Evolutionary conservation across 192 early-diverging fungal species (phyloP).

Genomic region (Gamsiella multidivaricata): DNA sequence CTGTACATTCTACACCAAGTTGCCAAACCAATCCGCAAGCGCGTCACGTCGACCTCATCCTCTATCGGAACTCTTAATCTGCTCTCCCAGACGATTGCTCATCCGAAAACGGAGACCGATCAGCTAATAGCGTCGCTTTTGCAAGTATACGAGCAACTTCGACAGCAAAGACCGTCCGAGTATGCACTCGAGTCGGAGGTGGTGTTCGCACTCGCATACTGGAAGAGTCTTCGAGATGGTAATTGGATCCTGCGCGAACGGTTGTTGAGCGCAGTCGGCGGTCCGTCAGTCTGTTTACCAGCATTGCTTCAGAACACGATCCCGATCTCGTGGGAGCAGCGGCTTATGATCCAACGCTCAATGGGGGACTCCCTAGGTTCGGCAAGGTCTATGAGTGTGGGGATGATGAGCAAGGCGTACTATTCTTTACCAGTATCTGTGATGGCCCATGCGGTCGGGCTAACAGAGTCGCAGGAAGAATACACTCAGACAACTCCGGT

Average conservation of each 20-base stretch:
- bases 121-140: constrained; percentile 18
- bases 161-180: neutral
- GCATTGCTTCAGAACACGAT: no score
- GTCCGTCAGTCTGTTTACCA: neutral
- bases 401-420: constrained; percentile 34
- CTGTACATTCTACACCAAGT: constrained; percentile 32
- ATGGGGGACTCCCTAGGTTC: constrained; percentile 20
- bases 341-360: constrained; percentile 17
- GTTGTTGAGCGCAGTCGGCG: neutral
- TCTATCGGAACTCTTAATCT: neutral
- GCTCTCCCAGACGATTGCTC: neutral
- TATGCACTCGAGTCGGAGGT: constrained; percentile 5
- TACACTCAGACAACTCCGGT: neutral
- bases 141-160: constrained; percentile 12
- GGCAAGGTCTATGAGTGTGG: constrained; percentile 19
- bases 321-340: constrained; percentile 18
- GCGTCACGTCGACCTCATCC: neutral
- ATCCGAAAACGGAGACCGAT: constrained; percentile 38
- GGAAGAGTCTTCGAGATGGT: constrained; percentile 24
- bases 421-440: constrained; percentile 29
- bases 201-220: constrained; percentile 15
- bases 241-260: constrained; percentile 43
- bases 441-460: constrained; percentile 17
- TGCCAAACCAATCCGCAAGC: constrained; percentile 14
- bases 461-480: neutral